These are phyloP conservation scores for Tetrahymena thermophila DNA, from an alignment of 73 alveolate genomes.

Conservation along the genomic window DNA sequence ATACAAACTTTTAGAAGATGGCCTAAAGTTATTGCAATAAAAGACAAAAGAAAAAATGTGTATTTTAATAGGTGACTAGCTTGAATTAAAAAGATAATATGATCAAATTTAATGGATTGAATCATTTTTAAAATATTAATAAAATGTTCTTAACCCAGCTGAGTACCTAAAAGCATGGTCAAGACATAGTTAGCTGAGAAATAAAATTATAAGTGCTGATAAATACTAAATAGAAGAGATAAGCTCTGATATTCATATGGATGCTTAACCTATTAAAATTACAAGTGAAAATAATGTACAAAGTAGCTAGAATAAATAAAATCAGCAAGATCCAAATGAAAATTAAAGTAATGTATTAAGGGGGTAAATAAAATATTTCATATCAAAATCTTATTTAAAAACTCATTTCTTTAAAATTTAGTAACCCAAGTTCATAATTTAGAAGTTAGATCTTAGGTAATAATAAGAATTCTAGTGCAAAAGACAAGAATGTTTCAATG, in stretches of 20 bases:
- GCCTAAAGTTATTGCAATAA: conserved; percentile 22
- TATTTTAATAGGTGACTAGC: conserved; percentile 26
- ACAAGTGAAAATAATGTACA: background rate
- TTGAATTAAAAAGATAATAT: conserved; percentile 38
- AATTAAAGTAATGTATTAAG: background rate
- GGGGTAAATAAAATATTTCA: background rate
- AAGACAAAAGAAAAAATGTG: conserved; percentile 38
- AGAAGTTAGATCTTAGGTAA: background rate
- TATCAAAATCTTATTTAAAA: background rate
- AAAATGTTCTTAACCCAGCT: conserved; percentile 44
- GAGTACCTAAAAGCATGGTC: conserved; percentile 42
- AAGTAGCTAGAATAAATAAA: background rate
- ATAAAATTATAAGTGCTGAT: conserved; percentile 15
- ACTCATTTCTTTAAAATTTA: background rate
- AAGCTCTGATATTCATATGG: conserved; percentile 40
- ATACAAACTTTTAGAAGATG: conserved; percentile 45
- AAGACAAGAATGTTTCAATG: background rate
- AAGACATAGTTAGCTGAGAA: conserved; percentile 39
- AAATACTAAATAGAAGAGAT: conserved; percentile 24
- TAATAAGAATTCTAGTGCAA: background rate
- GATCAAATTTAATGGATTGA: conserved; percentile 49
- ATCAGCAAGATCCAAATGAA: background rate
- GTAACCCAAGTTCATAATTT: background rate
- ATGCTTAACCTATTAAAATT: conserved; percentile 10
- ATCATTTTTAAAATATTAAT: conserved; percentile 42